These are phyloP conservation scores for Yamagishiella unicocca DNA, from an alignment of 139 green algal genomes.

Conservation along the genomic window DNA sequence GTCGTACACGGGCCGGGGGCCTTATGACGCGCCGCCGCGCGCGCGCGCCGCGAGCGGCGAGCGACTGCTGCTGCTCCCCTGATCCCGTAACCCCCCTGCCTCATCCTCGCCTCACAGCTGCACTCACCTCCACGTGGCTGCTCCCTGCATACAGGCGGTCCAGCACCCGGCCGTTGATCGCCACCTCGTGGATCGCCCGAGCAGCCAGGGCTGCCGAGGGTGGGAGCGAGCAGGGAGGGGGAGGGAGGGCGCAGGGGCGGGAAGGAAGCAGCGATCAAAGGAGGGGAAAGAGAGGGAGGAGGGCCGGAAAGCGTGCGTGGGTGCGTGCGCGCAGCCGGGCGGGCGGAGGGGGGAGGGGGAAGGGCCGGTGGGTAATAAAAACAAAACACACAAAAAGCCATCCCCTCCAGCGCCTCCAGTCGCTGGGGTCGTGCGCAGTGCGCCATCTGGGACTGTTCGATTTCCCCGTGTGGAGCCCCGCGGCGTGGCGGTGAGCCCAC, in stretches of 20 bases:
- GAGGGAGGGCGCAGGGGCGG: not conserved
- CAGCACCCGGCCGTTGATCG: not conserved
- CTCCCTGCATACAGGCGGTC: not conserved
- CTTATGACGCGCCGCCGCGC: too few species aligned
- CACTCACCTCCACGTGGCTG: not conserved
- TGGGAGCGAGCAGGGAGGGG: not conserved
- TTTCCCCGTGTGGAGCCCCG: not conserved
- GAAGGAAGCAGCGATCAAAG: not conserved
- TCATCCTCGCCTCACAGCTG: too few species aligned
- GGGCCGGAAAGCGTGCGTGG: not conserved
- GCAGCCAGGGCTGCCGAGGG: not conserved
- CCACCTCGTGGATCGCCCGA: not conserved
- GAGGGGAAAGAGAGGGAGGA: not conserved
- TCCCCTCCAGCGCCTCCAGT: not conserved
- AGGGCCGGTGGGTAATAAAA: not conserved
- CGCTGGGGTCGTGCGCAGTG: not conserved
- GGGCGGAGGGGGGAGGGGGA: not conserved
- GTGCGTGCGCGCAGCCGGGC: too few species aligned
- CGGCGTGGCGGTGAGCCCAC: not conserved
- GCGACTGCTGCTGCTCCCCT: too few species aligned
- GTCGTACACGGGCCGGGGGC: too few species aligned
- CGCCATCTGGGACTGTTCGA: not conserved
- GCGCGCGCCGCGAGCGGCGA: too few species aligned
- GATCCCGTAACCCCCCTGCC: too few species aligned
- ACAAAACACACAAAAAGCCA: not conserved